phyloP scores from a whole-genome alignment of 192 early-diverging fungal genomes.

The Oehlia diaphana region DNA sequence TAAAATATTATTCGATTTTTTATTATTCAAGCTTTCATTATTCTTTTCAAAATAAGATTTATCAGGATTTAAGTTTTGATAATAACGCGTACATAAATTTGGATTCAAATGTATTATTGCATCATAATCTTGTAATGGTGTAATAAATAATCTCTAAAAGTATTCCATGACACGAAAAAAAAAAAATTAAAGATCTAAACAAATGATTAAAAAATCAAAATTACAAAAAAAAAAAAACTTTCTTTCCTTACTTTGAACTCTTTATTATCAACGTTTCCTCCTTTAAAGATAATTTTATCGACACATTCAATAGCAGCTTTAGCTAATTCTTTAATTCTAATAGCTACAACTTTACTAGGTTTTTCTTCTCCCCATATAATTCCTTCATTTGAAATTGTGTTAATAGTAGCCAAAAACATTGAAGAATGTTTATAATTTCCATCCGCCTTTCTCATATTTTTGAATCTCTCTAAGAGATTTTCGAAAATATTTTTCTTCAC shows the following conservation, averaged over 20 bases:
- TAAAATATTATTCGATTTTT: background rate
- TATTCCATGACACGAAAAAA: slow-evolving; percentile 23
- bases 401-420: slow-evolving; percentile 69
- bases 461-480: slow-evolving; percentile 55
- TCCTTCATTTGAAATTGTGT: slow-evolving; percentile 51
- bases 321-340: slow-evolving; percentile 67
- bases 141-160: slow-evolving; percentile 70
- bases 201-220: background rate
- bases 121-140: slow-evolving; percentile 79
- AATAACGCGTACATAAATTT: slow-evolving; percentile 59
- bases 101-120: slow-evolving; percentile 68
- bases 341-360: slow-evolving; percentile 57
- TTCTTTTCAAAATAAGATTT: slow-evolving; percentile 22
- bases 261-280: slow-evolving; percentile 26
- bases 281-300: slow-evolving; percentile 38
- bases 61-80: slow-evolving; percentile 44
- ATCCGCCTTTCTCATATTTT: slow-evolving; percentile 47
- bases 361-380: slow-evolving; percentile 58
- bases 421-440: slow-evolving; percentile 43
- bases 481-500: slow-evolving; percentile 39
- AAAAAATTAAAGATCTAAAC: background rate
- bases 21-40: background rate
- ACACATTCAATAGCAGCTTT: slow-evolving; percentile 61
- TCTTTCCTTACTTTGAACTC: slow-evolving; percentile 45
- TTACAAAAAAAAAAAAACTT: slow-evolving; percentile 23